These are phyloP conservation scores for Bacidia rubella DNA, from an alignment of 495 filamentous ascomycete species.

Conservation along the genomic window DNA sequence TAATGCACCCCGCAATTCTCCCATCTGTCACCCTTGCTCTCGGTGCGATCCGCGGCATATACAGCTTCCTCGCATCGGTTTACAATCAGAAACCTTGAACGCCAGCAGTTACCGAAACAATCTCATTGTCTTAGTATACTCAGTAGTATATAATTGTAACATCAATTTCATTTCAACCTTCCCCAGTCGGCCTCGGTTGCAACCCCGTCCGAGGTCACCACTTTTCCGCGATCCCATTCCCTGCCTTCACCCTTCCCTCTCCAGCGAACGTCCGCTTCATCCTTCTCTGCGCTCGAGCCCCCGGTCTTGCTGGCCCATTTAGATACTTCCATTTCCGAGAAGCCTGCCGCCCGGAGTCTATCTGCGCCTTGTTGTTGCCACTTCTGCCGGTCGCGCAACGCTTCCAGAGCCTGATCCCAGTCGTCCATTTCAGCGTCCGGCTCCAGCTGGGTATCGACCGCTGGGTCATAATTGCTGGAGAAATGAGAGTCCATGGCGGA, in stretches of 20 bases:
- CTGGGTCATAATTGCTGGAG: conserved; percentile 61
- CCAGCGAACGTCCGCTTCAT: conserved; percentile 93
- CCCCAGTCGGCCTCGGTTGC: conserved; percentile 13
- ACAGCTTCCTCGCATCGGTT: too few relatives aligned
- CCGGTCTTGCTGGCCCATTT: conserved; percentile 56
- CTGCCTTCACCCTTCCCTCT: conserved; percentile 61
- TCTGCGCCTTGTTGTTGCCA: conserved; percentile 74
- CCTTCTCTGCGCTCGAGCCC: conserved; percentile 55
- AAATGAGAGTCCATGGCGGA: conserved; percentile 76
- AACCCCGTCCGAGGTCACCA: conserved; percentile 47
- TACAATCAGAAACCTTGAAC: too few relatives aligned
- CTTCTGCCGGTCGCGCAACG: conserved; percentile 62
- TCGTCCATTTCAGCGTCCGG: conserved; percentile 39
- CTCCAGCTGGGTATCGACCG: conserved; percentile 47
- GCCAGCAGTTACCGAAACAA: too few relatives aligned
- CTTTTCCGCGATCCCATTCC: conserved; percentile 90
- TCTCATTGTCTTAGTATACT: too few relatives aligned
- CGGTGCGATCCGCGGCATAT: too few relatives aligned
- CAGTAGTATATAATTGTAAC: too few relatives aligned
- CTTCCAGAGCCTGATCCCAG: conserved; percentile 77
- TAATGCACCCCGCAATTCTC: not conserved
- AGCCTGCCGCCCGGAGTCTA: conserved; percentile 62
- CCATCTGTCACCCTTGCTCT: not conserved
- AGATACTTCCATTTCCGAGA: conserved; percentile 60
- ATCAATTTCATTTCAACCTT: conserved; percentile 11